Evolutionary conservation across 176 grass and related monocot genomes (phyloP), one percentile per base, ranked within the genome.

Genomic region (Hordeum marinum): DNA sequence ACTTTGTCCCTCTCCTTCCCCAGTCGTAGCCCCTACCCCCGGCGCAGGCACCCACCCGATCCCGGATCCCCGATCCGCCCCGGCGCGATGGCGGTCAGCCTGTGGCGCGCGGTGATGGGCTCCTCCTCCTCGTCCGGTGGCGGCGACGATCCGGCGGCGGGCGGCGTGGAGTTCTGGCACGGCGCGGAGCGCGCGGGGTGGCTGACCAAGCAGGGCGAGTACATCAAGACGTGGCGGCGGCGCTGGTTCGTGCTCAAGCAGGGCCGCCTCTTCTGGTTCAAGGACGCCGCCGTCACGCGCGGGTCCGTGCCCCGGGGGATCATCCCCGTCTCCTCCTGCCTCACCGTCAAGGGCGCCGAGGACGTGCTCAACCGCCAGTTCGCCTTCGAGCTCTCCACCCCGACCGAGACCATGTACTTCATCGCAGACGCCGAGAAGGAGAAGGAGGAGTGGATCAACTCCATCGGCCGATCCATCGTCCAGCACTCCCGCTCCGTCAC

Each of bases 401-500:
- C 90, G 9, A 21, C 75, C 54, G 92, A 98, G 63, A 94, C 92
- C 90, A 98, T 98, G 95, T 98, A 98, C 89, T 98, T 98, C 90
- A 98, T 98, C 79, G 95, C 92, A 29, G 95, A 98, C 71, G 91
- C 92, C 32, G 95, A 98, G 85, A 98, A 98, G 89, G 95, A 98
- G 85, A 95, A 98, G 89, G 95, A 98, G 71, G 95, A 98, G 70
- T 98, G 95, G 95, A 98, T 98, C 89, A 98, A 98, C 61, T 95
- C 95, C 75, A 90, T 98, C 82, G 95, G 95, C 48, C 92, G 95
- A 13, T 97, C 95, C 88, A 97, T 97, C 82, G 95, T 97, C 37
- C 95, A 97, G 88, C 95, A 97, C 90, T 97, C 95, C 5, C 75
- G 90, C n/a, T 97, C 92, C 82, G 85, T 97, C 63, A 91, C 95